These are phyloP conservation scores for Macrolepiota fuliginosa DNA, from an alignment of 768 basidiomycete genomes.

Conservation along the genomic window DNA sequence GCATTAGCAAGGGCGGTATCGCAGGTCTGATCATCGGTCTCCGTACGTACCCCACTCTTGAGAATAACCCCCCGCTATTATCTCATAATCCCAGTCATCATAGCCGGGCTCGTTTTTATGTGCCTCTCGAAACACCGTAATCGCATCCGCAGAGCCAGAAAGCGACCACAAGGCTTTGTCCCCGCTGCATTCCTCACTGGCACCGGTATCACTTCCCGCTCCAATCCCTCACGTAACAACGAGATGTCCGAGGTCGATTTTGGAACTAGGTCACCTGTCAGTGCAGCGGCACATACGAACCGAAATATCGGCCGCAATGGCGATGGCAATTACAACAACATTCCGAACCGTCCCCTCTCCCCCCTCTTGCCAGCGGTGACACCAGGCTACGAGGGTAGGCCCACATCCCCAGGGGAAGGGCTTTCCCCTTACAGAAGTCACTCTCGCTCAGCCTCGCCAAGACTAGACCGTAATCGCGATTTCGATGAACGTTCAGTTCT, in stretches of 20 bases:
- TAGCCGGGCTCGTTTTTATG: constrained; percentile 18
- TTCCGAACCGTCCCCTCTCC: background rate
- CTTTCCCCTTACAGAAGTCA: background rate
- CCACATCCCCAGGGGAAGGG: background rate
- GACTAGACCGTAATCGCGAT: no score
- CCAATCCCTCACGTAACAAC: constrained; percentile 9
- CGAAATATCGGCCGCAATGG: background rate
- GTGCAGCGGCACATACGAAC: background rate
- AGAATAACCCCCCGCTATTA: background rate
- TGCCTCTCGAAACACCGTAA: constrained; percentile 17
- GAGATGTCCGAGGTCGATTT: constrained; percentile 2
- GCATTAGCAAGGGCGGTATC: constrained; percentile 15
- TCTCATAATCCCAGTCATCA: constrained; percentile 18
- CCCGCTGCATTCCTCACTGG: constrained; percentile 15
- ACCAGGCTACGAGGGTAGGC: background rate
- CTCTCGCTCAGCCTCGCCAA: background rate
- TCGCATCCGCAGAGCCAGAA: constrained; percentile 19
- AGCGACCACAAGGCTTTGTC: constrained; percentile 18
- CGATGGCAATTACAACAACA: background rate
- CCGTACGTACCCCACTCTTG: constrained; percentile 8
- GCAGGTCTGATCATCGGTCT: constrained; percentile 14
- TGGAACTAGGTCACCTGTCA: constrained; percentile 1
- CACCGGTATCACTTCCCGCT: constrained; percentile 5
- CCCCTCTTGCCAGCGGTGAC: constrained; percentile 9
- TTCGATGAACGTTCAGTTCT: constrained; percentile 2